Conservation (phyloP, 2,329 filamentous ascomycete genomes). For the Elsinoe perseae region DNA sequence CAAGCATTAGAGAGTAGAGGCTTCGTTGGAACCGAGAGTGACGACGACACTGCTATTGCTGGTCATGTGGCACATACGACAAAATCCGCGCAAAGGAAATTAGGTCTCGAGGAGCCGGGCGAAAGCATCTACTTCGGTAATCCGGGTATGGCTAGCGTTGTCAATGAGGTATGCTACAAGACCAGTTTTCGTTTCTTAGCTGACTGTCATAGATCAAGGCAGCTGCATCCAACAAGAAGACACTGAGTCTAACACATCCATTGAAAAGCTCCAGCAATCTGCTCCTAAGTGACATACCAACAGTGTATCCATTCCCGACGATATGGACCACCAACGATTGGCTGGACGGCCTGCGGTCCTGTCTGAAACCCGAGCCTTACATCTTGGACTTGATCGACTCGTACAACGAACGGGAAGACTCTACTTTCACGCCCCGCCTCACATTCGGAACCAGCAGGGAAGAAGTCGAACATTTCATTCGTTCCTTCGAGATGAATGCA, state of each 20-base stretch:
- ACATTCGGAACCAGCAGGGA: constrained; percentile 37
- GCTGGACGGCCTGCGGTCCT: constrained; percentile 31
- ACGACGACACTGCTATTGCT: constrained; percentile 25
- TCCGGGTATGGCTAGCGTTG: constrained; percentile 41
- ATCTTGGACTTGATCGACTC: constrained; percentile 34
- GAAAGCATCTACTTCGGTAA: constrained; percentile 45
- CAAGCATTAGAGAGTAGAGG: constrained; percentile 30
- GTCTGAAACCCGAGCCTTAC: constrained; percentile 34
- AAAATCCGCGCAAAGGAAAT: constrained; percentile 31
- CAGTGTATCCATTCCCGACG: constrained; percentile 38
- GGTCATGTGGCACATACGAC: constrained; percentile 23
- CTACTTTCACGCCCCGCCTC: constrained; percentile 40
- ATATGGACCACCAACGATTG: constrained; percentile 33
- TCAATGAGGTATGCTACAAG: constrained; percentile 36
- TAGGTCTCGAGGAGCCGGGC: constrained; percentile 34
- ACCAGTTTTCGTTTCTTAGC: background rate
- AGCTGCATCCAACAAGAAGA: background rate
- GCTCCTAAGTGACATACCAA: constrained; percentile 25
- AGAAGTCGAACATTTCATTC: constrained; percentile 41
- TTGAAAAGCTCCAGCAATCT: background rate
- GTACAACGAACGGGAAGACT: constrained; percentile 38
- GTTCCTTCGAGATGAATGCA: constrained; percentile 36
- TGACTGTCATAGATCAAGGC: background rate
- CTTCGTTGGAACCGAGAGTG: constrained; percentile 29
- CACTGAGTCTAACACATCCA: constrained; percentile 11